Evolutionary conservation across 345 rosid species (phyloP).

Genomic region (Sisymbrium irio): DNA sequence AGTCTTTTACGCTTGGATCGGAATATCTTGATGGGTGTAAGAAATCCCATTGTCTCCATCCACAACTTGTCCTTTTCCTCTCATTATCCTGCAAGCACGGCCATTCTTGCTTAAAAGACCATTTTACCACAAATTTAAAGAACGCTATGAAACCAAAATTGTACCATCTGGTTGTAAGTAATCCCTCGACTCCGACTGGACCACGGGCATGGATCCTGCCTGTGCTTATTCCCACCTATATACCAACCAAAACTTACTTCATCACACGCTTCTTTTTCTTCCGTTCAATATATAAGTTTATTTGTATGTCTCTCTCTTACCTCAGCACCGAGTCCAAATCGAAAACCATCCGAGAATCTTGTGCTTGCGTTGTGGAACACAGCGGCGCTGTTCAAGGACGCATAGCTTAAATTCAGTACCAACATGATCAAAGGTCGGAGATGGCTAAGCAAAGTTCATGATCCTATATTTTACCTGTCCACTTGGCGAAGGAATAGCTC

Average conservation of each 20-base stretch:
- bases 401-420: constrained; percentile 8
- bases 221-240: constrained; percentile 93
- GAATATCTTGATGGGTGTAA: constrained; percentile 71
- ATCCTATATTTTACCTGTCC: constrained; percentile 55
- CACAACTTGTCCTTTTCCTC: constrained; percentile 92
- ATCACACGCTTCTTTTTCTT: not conserved
- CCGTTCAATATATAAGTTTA: not conserved
- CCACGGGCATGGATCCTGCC: constrained; percentile 99
- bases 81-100: constrained; percentile 70
- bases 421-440: not conserved
- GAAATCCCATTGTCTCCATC: constrained; percentile 75
- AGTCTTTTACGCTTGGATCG: constrained; percentile 33
- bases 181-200: constrained; percentile 97
- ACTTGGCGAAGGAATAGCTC: constrained; percentile 77
- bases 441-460: not conserved
- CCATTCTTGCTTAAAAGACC: not conserved
- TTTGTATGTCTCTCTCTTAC: constrained; percentile 36
- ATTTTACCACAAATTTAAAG: not conserved
- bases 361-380: constrained; percentile 98
- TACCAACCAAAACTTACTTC: not conserved
- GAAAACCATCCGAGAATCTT: constrained; percentile 95
- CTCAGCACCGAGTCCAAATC: constrained; percentile 99
- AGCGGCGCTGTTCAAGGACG: constrained; percentile 72
- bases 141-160: not conserved
- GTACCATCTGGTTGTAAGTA: constrained; percentile 95